Evolutionary conservation across 2,329 filamentous ascomycete species (phyloP), one percentile per base, ranked within the genome.

Genomic region (Cladosporium halotolerans): DNA sequence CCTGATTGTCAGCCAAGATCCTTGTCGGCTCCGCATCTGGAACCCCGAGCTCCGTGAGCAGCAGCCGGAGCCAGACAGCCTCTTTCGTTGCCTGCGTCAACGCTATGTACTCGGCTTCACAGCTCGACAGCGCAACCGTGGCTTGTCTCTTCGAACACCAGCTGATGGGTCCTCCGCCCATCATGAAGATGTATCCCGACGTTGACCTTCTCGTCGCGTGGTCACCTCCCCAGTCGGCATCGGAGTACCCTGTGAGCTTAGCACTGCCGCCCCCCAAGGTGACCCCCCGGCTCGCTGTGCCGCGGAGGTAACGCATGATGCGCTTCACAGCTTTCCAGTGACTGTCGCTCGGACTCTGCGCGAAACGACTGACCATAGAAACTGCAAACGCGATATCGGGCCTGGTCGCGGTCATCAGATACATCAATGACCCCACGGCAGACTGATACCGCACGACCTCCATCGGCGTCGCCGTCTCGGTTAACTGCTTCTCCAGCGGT

Each of bases 61-160:
- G 39, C n/a, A 39, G 36, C 42, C 40, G 13, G 1, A 62, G 54
- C 61, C 57, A 62, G 6, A 63, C 54, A n/a, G 57, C 58, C 47
- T 63, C 60, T 45, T 60, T 58, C 10, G 54, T 57, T 5, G 60
- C 62, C 31, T 63, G 18, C 3, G 48, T 55, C 32, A 55, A 14
- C 9, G 39, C 62, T 16, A 61, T 55, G 42, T 55, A 63, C 54
- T 63, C 60, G 11, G 60, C 61, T 56, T 65, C 58, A 34, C 56
- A 59, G 3, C 50, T 60, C 7, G 55, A 63, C 2, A 60, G 39
- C 3, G 62, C 57, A 9, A 62, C 58, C 1, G 41, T 58, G 9
- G 34, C 16, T 39, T 64, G 55, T 46, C 57, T 18, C 41, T 63
- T 60, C 10, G 47, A 62, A 8, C 23, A 57, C 62, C 45, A 66